Base-by-base conservation (phyloP, 768 basidiomycete species). In the Tulasnella sp. region DNA sequence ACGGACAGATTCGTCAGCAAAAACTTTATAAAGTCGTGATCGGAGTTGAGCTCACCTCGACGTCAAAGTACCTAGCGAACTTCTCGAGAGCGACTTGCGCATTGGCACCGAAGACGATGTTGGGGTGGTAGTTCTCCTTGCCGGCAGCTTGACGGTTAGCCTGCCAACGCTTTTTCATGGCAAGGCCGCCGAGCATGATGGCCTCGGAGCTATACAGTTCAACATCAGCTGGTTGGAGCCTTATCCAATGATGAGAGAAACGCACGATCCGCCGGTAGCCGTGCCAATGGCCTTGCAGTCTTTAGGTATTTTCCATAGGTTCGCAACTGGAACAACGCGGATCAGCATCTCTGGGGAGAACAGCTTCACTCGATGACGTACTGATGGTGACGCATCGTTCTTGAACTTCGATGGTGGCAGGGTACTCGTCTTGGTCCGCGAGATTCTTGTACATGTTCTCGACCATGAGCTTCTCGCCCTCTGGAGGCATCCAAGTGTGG, bases 81-180 rank as follows among this genome's bases (percentile, higher is more conserved):
- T 90, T 91, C 82, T 91, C 90, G 42, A 91, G 85, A 3, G 89
- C 89, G 68, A 91, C 90, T 78, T 91, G 90, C 2, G 90, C 90
- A 79, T 91, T 90, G 52, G 90, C 88, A 36, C 87, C 87, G 79
- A 89, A 87, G 40, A 90, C 85, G 76, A 89, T 85, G 79, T 88
- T 88, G 72, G 77, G 79, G 71, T 75, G 76, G 69, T 40, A 77
- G 45, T 31, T 37, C 42, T 80, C 75, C 79, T 91, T 91, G 19
- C 91, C 91, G 0, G 85, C 86, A 3, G 86, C 86, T 82, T 89
- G 90, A 83, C 89, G 88, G 81, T 85, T 87, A 78, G 86, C 88
- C 80, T 91, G 91, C 90, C 90, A 91, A 75, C 86, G 81, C 79
- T 88, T 87, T 83, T 91, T 91, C 86, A 91, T 87, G 42, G 90